Base-by-base conservation (phyloP, 1,284 basidiomycete genomes). In the Pseudozyma sp. region DNA sequence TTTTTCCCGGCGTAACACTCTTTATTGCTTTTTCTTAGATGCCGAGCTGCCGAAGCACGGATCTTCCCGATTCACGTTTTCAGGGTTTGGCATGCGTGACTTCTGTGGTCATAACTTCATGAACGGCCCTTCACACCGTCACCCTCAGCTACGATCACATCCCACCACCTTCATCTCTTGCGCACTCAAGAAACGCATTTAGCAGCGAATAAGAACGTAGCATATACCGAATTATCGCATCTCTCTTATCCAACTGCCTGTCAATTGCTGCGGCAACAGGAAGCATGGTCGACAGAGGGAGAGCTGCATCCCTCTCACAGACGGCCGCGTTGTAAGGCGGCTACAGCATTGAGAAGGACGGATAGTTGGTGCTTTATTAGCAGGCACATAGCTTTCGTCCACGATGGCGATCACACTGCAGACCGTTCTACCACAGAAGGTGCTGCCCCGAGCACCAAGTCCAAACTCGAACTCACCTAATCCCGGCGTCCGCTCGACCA, bases 351-450 rank as follows among this genome's bases (percentile, higher is more conserved):
- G 50, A 42, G 40, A 2, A 16, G 40, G 7, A 16, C 11, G 10
- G 19, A 11, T 24, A 52, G 37, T 24, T 31, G 5, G n/a, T 44
- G 8, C 37, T 10, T 40, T 6, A 7, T 33, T 6, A 17, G 17
- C 5, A 11, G 19, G 7, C 42, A 39, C 11, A 24, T 4, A 19
- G 40, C 34, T 4, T 45, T 29, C 13, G 5, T 4, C 30, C 13
- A 51, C 33, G 24, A 73, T 73, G 70, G 60, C 65, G 5, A 68
- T 64, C 56, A 61, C 70, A 16, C 35, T 73, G 19, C 65, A 73
- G 48, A 68, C 55, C 7, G 61, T 68, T 46, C 44, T 73, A 19
- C 61, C 70, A 29, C 61, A 58, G 24, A 57, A 61, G 47, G 59
- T 74, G 39, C 60, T 74, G 42, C 71, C 71, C 30, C 54, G 56